Evolutionary conservation across 352 stramenopile species (phyloP).

Genomic region (Phytophthora agathidicida): DNA sequence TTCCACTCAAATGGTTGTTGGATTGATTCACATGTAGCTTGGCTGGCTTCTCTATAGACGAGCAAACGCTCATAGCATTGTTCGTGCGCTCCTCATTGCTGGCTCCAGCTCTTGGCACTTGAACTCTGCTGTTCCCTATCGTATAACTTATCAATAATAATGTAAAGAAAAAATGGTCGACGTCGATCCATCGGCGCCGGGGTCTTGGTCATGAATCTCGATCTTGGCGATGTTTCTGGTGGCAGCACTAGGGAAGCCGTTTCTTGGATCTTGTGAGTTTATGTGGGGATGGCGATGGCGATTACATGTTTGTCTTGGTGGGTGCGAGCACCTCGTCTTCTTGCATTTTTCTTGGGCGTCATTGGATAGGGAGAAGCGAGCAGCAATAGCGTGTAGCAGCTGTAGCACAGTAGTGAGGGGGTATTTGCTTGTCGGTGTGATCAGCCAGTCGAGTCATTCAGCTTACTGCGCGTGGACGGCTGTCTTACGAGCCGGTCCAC

Average conservation of each 20-base stretch:
- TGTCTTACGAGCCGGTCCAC: conserved; percentile 7
- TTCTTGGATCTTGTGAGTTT: too few relatives aligned
- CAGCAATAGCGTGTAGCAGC: conserved; percentile 6
- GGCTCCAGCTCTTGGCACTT: conserved; percentile 1
- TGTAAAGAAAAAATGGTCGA: conserved; percentile 33
- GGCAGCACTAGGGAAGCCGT: neutral
- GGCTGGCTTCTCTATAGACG: conserved; percentile 36
- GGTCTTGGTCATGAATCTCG: conserved; percentile 17
- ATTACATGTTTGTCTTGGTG: conserved; percentile 32
- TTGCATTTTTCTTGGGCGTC: conserved; percentile 39
- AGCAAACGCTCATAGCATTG: conserved; percentile 23
- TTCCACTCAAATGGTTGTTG: conserved; percentile 18
- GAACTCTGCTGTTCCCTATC: conserved; percentile 26
- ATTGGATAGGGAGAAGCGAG: conserved; percentile 19
- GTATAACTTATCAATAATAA: conserved; percentile 43
- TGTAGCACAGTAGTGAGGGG: neutral
- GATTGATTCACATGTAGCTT: conserved; percentile 29
- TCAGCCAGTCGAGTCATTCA: conserved; percentile 5
- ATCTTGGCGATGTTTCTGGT: conserved; percentile 27
- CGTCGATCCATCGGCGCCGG: conserved; percentile 6
- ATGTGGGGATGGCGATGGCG: conserved; percentile 1
- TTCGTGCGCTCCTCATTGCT: conserved; percentile 4
- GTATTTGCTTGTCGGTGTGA: conserved; percentile 3
- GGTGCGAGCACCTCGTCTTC: conserved; percentile 31
- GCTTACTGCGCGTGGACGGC: conserved; percentile 23